phyloP scores from a whole-genome alignment of 2,329 filamentous ascomycete species.

The Fusarium nisikadoi region DNA sequence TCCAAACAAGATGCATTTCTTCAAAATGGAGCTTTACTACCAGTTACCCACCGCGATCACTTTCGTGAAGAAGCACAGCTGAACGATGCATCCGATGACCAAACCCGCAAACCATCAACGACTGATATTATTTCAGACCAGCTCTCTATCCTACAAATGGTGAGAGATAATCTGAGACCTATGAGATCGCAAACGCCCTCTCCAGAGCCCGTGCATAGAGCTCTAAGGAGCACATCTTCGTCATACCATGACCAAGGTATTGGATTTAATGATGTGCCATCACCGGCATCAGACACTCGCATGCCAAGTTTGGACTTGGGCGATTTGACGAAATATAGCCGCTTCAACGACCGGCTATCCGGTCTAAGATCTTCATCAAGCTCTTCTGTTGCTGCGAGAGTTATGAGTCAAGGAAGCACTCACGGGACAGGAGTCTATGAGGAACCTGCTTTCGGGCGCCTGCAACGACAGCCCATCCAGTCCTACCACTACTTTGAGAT shows the following conservation, averaged over 20 bases:
- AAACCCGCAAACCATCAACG: background rate
- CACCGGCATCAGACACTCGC: conserved; percentile 41
- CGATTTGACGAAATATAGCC: conserved; percentile 46
- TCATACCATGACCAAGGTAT: conserved; percentile 44
- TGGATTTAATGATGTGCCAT: conserved; percentile 39
- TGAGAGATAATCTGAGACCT: conserved; percentile 25
- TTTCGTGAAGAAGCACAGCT: conserved; percentile 21
- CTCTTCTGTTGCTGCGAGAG: conserved; percentile 22
- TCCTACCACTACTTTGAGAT: conserved; percentile 45
- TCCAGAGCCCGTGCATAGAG: conserved; percentile 3
- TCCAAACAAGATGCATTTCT: conserved; percentile 20
- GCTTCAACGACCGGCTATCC: conserved; percentile 45
- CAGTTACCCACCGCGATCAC: background rate
- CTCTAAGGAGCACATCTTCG: conserved; percentile 47
- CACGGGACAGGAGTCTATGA: conserved; percentile 42
- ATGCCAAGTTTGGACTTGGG: conserved; percentile 43
- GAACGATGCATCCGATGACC: conserved; percentile 11
- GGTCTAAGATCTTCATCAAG: conserved; percentile 46
- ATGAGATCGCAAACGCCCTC: conserved; percentile 21
- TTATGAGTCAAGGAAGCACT: conserved; percentile 23
- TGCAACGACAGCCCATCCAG: conserved; percentile 38
- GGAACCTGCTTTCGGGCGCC: conserved; percentile 39
- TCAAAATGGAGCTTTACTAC: conserved; percentile 4
- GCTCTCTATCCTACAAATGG: conserved; percentile 24
- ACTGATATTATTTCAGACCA: conserved; percentile 35